Evolutionary conservation across 768 basidiomycete genomes (phyloP).

Genomic region (Chalciporus piperatus): DNA sequence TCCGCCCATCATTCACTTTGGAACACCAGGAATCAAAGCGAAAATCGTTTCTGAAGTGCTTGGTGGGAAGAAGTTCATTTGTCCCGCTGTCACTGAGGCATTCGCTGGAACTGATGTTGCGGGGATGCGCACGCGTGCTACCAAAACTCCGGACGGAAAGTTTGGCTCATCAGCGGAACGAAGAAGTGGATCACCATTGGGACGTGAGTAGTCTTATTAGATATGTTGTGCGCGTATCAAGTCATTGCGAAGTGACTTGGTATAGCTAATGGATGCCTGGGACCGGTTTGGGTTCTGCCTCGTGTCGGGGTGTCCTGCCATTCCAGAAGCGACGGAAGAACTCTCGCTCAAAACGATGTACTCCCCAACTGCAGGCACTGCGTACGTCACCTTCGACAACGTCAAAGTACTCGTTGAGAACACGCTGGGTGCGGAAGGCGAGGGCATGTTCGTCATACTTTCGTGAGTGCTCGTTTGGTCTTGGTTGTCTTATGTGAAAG

Average conservation of each 20-base stretch:
- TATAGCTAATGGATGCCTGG: constrained; percentile 38
- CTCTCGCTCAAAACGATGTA: constrained; percentile 37
- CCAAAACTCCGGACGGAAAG: constrained; percentile 78
- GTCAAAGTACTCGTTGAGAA: background rate
- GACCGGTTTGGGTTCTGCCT: constrained; percentile 89
- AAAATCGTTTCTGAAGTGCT: constrained; percentile 67
- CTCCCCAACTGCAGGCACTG: background rate
- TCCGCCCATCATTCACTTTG: constrained; percentile 85
- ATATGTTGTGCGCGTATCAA: background rate
- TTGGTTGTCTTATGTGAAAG: no score
- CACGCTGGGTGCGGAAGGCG: background rate
- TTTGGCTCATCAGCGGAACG: constrained; percentile 80
- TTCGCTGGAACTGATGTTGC: constrained; percentile 84
- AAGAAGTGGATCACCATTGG: constrained; percentile 91
- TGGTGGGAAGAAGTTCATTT: constrained; percentile 78
- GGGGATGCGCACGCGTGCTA: constrained; percentile 75
- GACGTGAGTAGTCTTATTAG: constrained; percentile 36
- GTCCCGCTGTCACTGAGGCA: constrained; percentile 85
- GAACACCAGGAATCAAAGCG: constrained; percentile 52
- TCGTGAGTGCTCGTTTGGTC: no score
- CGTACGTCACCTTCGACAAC: background rate
- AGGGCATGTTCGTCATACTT: constrained; percentile 45
- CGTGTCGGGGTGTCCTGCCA: constrained; percentile 74
- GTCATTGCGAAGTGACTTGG: background rate
- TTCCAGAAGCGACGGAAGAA: constrained; percentile 80